Evolutionary conservation across 306 rosid species (phyloP), one percentile per base, ranked within the genome.

Genomic region (Quercus cerris): DNA sequence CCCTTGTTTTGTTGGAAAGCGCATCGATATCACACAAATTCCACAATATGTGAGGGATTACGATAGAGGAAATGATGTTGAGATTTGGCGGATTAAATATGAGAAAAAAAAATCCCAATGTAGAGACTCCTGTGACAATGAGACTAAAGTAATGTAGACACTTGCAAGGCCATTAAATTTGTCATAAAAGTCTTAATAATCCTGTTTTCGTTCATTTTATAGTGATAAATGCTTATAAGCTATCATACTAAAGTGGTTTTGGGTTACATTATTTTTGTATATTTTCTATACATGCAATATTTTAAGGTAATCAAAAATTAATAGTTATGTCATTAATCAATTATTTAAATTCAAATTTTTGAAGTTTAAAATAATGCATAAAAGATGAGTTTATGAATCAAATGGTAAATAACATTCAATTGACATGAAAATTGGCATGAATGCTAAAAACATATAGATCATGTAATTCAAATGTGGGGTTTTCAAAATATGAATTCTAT

Each of bases 61-160:
- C 67, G 91, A 86, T 28, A 83, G 98, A 90, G 97, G 97, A 74
- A 63, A 27, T 17, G 97, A 90, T 15, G 93, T 91, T 17, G 98
- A 95, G 85, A 76, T 91, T 78, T 95, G 99, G 98, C 75, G 85
- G 88, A 93, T 95, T 61, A 85, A 89, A 78, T 90, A 75, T 74
- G 41, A 81, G 64, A 66, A 73, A 25, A 33, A 38, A 41, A n/a
- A 12, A 38, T 59, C 18, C 52, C 59, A 52, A 11, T 46, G 7
- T 23, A 11, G 52, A 67, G 12, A 27, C 55, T 56, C 28, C 25
- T 3, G 28, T 15, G 51, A 12, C 70, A 20, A 41, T 27, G 52
- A 17, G 27, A 28, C 25, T 4, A 5, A 73, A 17, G 14, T 18
- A 27, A 18, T 28, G 59, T 27, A 73, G 3, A 51, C 18, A 4